phyloP scores from a whole-genome alignment of 2,329 filamentous ascomycete species.

The Chaetomium globosum region DNA sequence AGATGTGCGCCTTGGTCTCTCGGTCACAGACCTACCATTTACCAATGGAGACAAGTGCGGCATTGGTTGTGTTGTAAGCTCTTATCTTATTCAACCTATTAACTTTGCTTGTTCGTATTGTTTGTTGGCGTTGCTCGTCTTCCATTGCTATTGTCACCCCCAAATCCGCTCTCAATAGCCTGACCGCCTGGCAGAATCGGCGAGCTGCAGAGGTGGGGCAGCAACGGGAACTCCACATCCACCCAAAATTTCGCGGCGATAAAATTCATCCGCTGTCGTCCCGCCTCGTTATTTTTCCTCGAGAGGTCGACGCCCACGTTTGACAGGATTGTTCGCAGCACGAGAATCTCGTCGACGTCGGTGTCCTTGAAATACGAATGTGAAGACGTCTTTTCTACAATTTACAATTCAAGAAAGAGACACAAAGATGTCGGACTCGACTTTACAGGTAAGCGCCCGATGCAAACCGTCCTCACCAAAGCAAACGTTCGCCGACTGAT shows the following conservation, averaged over 20 bases:
- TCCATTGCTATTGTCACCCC: not conserved
- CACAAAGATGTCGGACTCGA: conserved; percentile 27
- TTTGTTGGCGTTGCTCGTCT: not conserved
- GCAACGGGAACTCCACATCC: conserved; percentile 31
- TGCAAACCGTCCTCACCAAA: not conserved
- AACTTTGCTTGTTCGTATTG: not conserved
- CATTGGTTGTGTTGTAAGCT: not conserved
- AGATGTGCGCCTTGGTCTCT: not conserved
- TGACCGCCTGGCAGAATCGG: conserved; percentile 38
- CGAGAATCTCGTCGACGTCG: not conserved
- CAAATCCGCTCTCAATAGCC: not conserved
- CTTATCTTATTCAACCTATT: not conserved
- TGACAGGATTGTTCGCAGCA: not conserved
- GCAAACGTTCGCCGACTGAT: conserved; percentile 23
- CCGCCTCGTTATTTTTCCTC: conserved; percentile 34
- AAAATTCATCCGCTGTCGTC: conserved; percentile 36
- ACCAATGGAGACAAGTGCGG: not conserved
- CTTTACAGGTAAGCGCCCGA: conserved; percentile 33
- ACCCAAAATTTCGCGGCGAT: conserved; percentile 39
- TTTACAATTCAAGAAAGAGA: not conserved
- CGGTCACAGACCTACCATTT: not conserved
- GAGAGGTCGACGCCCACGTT: conserved; percentile 17
- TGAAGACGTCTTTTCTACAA: not conserved
- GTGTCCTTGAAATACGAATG: not conserved
- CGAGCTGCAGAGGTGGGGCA: conserved; percentile 21